A percentile compares a stretch with the other conserved stretches of the same genome.
Conservation (phyloP, 768 basidiomycete species). For the Boletus eberwhitei region DNA sequence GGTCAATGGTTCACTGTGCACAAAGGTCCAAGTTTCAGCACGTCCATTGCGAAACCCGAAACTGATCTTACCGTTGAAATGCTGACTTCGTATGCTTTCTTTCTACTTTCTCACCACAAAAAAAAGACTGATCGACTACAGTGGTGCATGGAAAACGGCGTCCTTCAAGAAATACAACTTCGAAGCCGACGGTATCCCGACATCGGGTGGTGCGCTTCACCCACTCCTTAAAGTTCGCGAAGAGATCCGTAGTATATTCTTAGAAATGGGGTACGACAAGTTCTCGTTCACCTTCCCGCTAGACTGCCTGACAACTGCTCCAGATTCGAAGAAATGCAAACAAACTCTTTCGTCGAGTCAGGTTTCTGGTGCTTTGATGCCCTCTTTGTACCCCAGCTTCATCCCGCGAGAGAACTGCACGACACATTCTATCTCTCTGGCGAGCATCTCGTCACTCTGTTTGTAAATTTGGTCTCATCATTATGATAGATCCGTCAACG, state of each 20-base stretch:
- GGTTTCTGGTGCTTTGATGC: conserved; percentile 99
- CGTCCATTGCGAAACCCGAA: conserved; percentile 87
- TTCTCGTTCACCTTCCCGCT: background rate
- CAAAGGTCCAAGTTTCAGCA: conserved; percentile 86
- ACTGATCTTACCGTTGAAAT: conserved; percentile 97
- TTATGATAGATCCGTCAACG: conserved; percentile 65
- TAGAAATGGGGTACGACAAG: conserved; percentile 90
- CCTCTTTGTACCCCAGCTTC: conserved; percentile 97
- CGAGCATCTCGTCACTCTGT: conserved; percentile 24
- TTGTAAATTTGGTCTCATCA: background rate
- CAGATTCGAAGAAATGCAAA: conserved; percentile 99
- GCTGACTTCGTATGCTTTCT: conserved; percentile 70
- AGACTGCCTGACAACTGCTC: conserved; percentile 1
- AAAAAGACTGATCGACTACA: conserved; percentile 30
- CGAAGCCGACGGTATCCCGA: conserved; percentile 89
- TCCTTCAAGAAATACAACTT: conserved; percentile 99
- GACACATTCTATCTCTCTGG: conserved; percentile 99
- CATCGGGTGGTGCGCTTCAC: conserved; percentile 89
- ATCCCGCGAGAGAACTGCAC: conserved; percentile 95
- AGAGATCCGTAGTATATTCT: conserved; percentile 95
- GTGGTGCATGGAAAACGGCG: conserved; percentile 92
- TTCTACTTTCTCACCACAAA: background rate
- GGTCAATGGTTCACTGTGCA: conserved; percentile 90
- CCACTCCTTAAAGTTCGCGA: conserved; percentile 97
- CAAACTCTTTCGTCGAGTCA: conserved; percentile 91